A percentile compares a stretch with the other conserved stretches of the same genome.
Conservation (phyloP, 768 basidiomycete species). For the Pleurotus tuber-regium region DNA sequence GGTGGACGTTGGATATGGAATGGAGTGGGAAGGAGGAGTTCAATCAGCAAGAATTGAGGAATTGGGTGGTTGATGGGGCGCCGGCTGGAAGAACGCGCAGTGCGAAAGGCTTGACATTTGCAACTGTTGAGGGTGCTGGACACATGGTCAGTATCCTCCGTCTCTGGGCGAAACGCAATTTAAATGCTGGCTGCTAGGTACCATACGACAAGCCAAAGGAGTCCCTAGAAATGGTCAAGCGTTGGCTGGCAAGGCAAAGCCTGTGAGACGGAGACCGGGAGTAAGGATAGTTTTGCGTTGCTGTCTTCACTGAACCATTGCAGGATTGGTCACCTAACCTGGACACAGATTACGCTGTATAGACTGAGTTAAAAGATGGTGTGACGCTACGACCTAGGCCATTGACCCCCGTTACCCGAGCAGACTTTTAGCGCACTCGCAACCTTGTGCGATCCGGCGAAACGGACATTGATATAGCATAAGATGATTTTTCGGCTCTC, state of each 20-base stretch:
- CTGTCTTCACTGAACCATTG: too few species aligned
- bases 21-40: constrained; percentile 47
- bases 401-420: too few species aligned
- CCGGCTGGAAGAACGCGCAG: constrained; percentile 34
- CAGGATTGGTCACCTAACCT: too few species aligned
- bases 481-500: too few species aligned
- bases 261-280: too few species aligned
- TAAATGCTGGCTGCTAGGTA: constrained; percentile 30
- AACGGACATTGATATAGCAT: too few species aligned
- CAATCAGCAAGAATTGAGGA: constrained; percentile 42
- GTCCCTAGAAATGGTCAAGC: constrained; percentile 45
- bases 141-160: constrained; percentile 53
- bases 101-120: constrained; percentile 57
- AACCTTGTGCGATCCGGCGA: too few species aligned
- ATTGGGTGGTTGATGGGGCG: constrained; percentile 58
- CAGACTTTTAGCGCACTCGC: too few species aligned
- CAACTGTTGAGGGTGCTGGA: constrained; percentile 63
- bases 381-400: too few species aligned
- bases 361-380: too few species aligned
- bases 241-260: constrained; percentile 38
- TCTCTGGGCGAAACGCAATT: neutral
- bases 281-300: too few species aligned
- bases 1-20: constrained; percentile 12
- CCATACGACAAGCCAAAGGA: constrained; percentile 65
- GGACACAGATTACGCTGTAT: too few species aligned